Evolutionary conservation across 371 early-diverging fungal genomes (phyloP).

Genomic region (Zopfochytrium polystomum): DNA sequence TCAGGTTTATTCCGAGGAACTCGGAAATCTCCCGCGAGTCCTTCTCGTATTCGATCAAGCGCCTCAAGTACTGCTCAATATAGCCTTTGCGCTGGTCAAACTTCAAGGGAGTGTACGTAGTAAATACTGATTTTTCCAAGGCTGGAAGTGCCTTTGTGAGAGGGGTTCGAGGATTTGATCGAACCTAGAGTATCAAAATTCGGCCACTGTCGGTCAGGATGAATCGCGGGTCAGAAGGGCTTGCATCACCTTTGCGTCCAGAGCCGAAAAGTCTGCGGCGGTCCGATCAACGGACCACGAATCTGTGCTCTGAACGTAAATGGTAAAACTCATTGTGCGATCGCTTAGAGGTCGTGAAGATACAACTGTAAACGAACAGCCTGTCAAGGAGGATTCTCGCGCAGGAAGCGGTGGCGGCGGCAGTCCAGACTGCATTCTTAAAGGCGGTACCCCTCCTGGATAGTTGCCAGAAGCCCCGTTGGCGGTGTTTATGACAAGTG

Average conservation of each 20-base stretch:
- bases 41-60: not conserved
- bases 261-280: constrained; percentile 70
- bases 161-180: not conserved
- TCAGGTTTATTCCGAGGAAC: not conserved
- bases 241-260: constrained; percentile 70
- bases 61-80: not conserved
- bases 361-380: too few relatives aligned
- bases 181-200: not conserved
- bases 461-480: too few relatives aligned
- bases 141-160: not conserved
- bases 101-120: not conserved
- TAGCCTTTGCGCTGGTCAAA: not conserved
- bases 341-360: too few relatives aligned
- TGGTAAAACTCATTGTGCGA: too few relatives aligned
- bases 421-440: too few relatives aligned
- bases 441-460: too few relatives aligned
- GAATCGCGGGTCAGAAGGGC: not conserved
- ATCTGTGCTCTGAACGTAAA: too few relatives aligned
- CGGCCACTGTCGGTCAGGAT: too few relatives aligned
- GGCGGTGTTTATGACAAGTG: too few relatives aligned
- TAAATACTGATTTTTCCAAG: not conserved
- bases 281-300: constrained; percentile 78
- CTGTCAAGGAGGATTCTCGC: too few relatives aligned
- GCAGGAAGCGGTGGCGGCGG: too few relatives aligned
- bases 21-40: not conserved